Base-by-base conservation (phyloP, 768 basidiomycete species). In the Mrakia gelida region DNA sequence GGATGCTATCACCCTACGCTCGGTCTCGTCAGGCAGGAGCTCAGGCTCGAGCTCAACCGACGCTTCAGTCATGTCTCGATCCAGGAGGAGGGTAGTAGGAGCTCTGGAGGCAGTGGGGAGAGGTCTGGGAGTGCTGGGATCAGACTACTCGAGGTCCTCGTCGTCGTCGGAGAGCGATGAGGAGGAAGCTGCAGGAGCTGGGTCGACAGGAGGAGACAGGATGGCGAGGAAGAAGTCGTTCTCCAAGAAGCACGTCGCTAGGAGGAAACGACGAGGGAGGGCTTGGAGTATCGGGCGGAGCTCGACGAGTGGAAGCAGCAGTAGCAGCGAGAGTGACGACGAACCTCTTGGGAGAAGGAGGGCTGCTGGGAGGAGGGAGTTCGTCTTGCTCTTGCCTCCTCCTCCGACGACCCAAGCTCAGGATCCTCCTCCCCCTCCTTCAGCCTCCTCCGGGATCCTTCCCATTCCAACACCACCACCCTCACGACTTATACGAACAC, bases 331-430 rank as follows among this genome's bases (percentile, higher is more conserved):
- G 59, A 89, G 89, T 56, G 82, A 89, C 21, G 86, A 68, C 88
- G 88, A 38, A 83, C 86, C 59, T 86, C 87, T 88, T 1, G 89
- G 89, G 76, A 88, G 88, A 62, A 88, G 91, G 59, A 89, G 89
- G 79, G 90, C 90, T 32, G 86, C 90, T 16, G 89, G 89, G 80
- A 87, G 89, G 80, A 87, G 91, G 79, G 87, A 88, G 74, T 93
- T 92, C 82, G 85, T 87, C 10, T 86, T 93, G 10, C 63, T 92
- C 89, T 82, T 85, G 88, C 34, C 91, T 88, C n/a, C 87, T 86
- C 45, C 80, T 82, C 28, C 81, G 15, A 45, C 45, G 45, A 45
- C 45, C 11, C 45, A 45, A 83, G 49, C 54, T 62, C 56, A 75
- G 75, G 54, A 75, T 73, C 28, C 70, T 43, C 45, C 67, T 72